Conservation (phyloP, 352 stramenopile genomes). For the Pythium phragmitis region DNA sequence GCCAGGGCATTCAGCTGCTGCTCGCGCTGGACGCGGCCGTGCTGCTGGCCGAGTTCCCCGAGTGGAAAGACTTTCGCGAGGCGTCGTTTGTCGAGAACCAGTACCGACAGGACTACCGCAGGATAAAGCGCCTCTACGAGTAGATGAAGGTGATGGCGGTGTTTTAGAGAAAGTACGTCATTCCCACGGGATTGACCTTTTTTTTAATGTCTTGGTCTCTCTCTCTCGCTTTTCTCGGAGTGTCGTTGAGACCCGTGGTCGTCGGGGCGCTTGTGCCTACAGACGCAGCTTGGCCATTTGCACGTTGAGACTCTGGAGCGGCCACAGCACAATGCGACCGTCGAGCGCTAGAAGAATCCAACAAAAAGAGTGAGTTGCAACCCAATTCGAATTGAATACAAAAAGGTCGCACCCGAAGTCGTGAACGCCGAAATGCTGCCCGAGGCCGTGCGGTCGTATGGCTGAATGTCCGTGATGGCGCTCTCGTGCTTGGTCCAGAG, state of each 20-base stretch:
- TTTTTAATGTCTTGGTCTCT: not conserved
- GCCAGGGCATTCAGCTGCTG: conserved; percentile 89
- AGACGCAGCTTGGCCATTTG: conserved; percentile 81
- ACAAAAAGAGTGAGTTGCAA: not conserved
- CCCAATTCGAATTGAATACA: not conserved
- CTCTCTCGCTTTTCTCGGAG: not conserved
- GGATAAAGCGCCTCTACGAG: conserved; percentile 92
- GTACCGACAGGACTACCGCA: conserved; percentile 88
- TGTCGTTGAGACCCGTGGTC: not conserved
- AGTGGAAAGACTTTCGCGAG: conserved; percentile 85
- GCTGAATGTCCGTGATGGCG: conserved; percentile 83
- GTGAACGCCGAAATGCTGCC: conserved; percentile 75
- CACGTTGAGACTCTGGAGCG: conserved; percentile 66
- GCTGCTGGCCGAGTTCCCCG: conserved; percentile 82
- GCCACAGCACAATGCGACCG: conserved; percentile 79
- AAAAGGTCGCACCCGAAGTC: conserved; percentile 59
- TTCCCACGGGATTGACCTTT: not conserved
- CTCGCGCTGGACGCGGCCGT: conserved; percentile 84
- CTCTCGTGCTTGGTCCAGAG: conserved; percentile 89
- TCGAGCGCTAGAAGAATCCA: conserved; percentile 56
- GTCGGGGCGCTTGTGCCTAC: conserved; percentile 28
- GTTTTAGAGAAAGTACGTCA: not conserved
- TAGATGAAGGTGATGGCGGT: conserved; percentile 27
- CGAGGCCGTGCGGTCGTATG: conserved; percentile 47
- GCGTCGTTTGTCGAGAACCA: conserved; percentile 89